These are phyloP conservation scores for Colletotrichum acutatum DNA, from an alignment of 2,329 filamentous ascomycete species.

Conservation along the genomic window DNA sequence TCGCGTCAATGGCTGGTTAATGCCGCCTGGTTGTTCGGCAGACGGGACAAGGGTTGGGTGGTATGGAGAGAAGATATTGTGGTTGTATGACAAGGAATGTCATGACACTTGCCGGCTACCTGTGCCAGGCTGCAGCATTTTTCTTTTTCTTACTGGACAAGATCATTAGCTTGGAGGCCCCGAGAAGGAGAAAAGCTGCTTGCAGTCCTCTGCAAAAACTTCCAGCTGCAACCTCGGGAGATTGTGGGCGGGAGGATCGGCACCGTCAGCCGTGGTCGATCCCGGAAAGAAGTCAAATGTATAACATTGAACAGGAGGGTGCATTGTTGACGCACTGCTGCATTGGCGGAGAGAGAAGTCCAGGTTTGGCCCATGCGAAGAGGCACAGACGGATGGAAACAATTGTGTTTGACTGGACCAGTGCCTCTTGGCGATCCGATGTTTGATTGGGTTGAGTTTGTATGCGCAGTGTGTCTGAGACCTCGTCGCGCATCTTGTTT, in stretches of 20 bases:
- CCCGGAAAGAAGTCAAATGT: neutral
- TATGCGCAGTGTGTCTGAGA: slow-evolving; percentile 7
- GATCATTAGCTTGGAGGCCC: neutral
- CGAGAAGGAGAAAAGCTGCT: neutral
- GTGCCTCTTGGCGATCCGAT: neutral
- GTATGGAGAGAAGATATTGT: neutral
- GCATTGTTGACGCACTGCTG: neutral
- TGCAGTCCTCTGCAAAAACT: neutral
- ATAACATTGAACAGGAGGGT: neutral
- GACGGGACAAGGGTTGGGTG: neutral
- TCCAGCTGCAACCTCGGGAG: neutral
- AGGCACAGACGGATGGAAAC: slow-evolving; percentile 17
- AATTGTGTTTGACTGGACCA: slow-evolving; percentile 15
- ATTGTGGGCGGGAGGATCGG: neutral
- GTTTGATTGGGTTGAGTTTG: neutral
- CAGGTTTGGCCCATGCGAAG: neutral
- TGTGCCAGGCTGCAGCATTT: neutral
- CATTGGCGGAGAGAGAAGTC: neutral
- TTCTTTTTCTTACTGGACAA: neutral
- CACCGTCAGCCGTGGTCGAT: neutral
- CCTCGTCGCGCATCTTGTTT: neutral
- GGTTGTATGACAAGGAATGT: neutral
- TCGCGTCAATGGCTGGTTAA: neutral
- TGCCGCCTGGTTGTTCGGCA: neutral
- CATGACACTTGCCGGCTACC: neutral